Evolutionary conservation across 192 early-diverging fungal species (phyloP), one percentile per base, ranked within the genome.

Genomic region (Coemansia interrupta): DNA sequence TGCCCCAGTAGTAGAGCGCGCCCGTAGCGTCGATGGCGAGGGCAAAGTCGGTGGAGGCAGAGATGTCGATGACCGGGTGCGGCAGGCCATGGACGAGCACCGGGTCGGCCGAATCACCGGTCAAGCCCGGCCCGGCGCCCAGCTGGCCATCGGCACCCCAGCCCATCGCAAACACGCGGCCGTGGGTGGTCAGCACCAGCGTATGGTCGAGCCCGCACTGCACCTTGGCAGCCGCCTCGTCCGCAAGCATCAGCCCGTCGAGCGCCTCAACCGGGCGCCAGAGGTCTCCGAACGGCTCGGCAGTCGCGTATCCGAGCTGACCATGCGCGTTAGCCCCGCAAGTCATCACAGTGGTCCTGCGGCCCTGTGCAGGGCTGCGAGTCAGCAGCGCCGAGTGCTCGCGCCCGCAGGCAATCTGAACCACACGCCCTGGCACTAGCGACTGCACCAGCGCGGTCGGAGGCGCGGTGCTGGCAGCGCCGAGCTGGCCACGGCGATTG

Each of bases 91-190:
- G 56, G 8, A 88, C 76, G 20, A 60, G 22, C 20, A 78, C 75
- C 18, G 87, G 88, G 5, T 51, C 38, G 10, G 57, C 49, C 19
- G 66, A 64, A 40, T 81, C 80, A 5, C 56, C 59, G 20, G 72
- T 75, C 5, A 69, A 75, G 4, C 63, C 61, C 10, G 64, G 58
- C 1, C 86, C 86, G 17, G 83, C 60, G 13, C 87, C 87, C 26
- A 89, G 66, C 72, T 89, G 88, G 8, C 88, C 88, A 56, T 89
- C 88, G n/a, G 86, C 80, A 14, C 86, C 83, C 88, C 88, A 89
- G 30, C 88, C 88, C 86, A 89, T 87, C 0, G 84, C 76, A 63
- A 85, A 86, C 29, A 87, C 52, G 5, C 77, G 78, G 9, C 74
- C 73, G 10, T 49, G 32, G 46, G 82, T 80, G 69, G 87, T 87